Evolutionary conservation across 805 yeast species (phyloP).

Genomic region (Candida tallmaniae): DNA sequence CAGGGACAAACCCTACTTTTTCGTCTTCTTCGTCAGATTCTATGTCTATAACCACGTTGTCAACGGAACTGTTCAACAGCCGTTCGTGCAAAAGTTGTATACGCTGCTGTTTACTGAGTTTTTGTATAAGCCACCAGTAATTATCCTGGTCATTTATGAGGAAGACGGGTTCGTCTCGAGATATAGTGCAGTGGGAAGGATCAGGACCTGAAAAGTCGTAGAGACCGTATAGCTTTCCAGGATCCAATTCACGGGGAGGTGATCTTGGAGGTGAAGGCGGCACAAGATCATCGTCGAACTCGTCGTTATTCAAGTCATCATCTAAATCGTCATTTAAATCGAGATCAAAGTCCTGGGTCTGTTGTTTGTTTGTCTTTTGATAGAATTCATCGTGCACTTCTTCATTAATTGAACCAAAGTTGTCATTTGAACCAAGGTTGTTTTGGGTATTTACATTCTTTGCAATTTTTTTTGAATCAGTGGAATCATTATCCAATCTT

Average conservation of each 20-base stretch:
- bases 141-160: conserved; percentile 84
- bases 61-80: conserved; percentile 8
- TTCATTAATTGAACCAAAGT: not conserved
- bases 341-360: conserved; percentile 8
- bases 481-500: not conserved
- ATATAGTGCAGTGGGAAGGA: conserved; percentile 80
- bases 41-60: conserved; percentile 6
- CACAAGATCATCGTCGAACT: conserved; percentile 39
- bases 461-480: no score
- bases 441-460: not conserved
- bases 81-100: conserved; percentile 17
- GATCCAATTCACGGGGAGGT: conserved; percentile 80
- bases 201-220: conserved; percentile 90
- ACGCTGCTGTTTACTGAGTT: conserved; percentile 32
- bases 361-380: no score
- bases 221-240: conserved; percentile 77
- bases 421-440: not conserved
- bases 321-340: conserved; percentile 5
- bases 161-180: conserved; percentile 76
- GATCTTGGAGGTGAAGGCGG: conserved; percentile 69
- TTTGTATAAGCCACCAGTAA: conserved; percentile 92
- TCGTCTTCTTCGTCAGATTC: conserved; percentile 47
- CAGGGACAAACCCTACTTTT: conserved; percentile 92
- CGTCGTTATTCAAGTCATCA: conserved; percentile 30
- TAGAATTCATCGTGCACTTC: conserved; percentile 8